These are phyloP conservation scores for Citrus mangshanensis DNA, from an alignment of 345 rosid species.

Conservation along the genomic window DNA sequence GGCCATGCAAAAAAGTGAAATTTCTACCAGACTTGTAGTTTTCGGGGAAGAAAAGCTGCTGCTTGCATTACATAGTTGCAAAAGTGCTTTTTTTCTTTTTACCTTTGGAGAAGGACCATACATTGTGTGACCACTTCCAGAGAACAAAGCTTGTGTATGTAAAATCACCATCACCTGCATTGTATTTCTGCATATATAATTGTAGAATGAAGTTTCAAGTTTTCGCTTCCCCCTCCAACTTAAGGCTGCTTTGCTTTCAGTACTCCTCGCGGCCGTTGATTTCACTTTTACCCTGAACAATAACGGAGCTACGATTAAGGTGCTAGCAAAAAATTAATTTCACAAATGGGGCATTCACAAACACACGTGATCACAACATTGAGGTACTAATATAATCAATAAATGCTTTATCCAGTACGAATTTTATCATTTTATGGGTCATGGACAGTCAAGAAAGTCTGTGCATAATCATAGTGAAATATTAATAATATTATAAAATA, in stretches of 20 bases:
- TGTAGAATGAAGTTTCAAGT: neutral
- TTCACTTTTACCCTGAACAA: neutral
- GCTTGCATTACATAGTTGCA: no score
- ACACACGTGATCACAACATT: neutral
- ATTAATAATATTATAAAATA: no score
- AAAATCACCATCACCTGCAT: conserved; percentile 16
- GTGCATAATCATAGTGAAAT: neutral
- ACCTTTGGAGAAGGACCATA: conserved; percentile 3
- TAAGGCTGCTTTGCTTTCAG: neutral
- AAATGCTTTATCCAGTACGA: no score
- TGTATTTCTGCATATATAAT: no score
- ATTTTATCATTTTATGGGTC: neutral
- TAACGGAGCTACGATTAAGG: neutral
- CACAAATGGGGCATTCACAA: no score
- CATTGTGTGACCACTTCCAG: neutral
- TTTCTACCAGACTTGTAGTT: neutral
- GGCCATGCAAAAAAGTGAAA: neutral
- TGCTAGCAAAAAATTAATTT: neutral
- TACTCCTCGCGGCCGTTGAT: neutral
- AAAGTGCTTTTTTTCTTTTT: neutral
- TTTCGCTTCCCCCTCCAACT: neutral
- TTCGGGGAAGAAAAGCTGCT: neutral
- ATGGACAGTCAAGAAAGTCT: neutral
- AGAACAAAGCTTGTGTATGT: conserved; percentile 3
- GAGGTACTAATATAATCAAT: neutral